These are phyloP conservation scores for Byssothecium circinans DNA, from an alignment of 2,329 filamentous ascomycete genomes.

Conservation along the genomic window DNA sequence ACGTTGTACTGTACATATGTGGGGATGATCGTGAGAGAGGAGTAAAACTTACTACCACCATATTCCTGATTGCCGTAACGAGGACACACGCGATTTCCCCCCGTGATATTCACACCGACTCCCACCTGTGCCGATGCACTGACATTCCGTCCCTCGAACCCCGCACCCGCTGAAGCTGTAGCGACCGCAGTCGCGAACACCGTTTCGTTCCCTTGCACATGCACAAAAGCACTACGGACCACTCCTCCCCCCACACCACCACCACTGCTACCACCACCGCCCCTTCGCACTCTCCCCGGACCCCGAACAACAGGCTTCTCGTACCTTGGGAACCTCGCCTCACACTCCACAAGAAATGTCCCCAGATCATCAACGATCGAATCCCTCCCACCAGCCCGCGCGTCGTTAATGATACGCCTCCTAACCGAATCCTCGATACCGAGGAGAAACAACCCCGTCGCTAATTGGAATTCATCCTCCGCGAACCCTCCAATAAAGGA, in stretches of 20 bases:
- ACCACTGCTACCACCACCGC: background rate
- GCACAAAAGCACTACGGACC: background rate
- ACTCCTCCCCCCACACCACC: background rate
- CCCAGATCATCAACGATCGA: background rate
- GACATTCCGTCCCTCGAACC: no score
- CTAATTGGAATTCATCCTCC: background rate
- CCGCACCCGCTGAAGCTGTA: background rate
- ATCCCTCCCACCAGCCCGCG: background rate
- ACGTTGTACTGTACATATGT: no score
- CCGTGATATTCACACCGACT: background rate
- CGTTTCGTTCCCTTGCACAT: background rate
- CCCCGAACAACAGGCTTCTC: background rate
- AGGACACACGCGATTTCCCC: background rate
- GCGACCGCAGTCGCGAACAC: background rate
- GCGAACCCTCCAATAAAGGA: slow-evolving; percentile 7
- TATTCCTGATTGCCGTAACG: background rate
- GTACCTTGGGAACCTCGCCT: background rate
- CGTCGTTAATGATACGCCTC: background rate
- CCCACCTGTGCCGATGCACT: no score
- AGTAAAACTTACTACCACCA: no score
- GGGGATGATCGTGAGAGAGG: no score
- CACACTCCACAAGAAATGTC: background rate
- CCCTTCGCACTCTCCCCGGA: background rate
- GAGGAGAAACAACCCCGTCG: background rate
- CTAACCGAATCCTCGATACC: background rate